A percentile compares a stretch with the other conserved stretches of the same genome.
phyloP scores from a whole-genome alignment of 129 eudicot species.

The Ambrosia trifida region DNA sequence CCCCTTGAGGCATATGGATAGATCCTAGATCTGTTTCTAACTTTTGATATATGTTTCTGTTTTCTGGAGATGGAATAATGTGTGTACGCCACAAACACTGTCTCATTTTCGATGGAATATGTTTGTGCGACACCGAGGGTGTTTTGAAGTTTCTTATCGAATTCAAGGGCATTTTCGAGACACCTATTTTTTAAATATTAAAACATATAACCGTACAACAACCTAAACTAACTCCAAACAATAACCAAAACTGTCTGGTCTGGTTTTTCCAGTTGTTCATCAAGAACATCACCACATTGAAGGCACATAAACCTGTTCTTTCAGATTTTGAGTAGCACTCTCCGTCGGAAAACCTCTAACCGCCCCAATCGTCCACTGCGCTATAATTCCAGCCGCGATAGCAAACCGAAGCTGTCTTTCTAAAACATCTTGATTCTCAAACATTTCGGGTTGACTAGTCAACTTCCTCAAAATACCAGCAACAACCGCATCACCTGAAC shows the following conservation, averaged over 20 bases:
- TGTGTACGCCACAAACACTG: too few species aligned
- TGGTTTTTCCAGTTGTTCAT: neutral
- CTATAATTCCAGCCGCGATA: constrained; percentile 84
- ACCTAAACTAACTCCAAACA: constrained; percentile 7
- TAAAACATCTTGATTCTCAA: constrained; percentile 60
- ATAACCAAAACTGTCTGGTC: neutral
- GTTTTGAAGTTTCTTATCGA: too few species aligned
- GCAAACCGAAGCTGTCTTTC: constrained; percentile 89
- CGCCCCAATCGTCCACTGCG: constrained; percentile 98
- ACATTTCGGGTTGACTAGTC: constrained; percentile 75
- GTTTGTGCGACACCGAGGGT: too few species aligned
- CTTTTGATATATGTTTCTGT: too few species aligned
- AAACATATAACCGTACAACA: neutral
- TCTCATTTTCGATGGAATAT: too few species aligned
- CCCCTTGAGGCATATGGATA: too few species aligned
- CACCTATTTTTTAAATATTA: neutral
- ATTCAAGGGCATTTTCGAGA: too few species aligned
- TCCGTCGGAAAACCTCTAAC: constrained; percentile 93
- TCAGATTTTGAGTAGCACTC: constrained; percentile 88
- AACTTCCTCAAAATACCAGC: constrained; percentile 85
- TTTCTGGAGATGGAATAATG: too few species aligned
- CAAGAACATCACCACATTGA: constrained; percentile 67
- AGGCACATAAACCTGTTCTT: constrained; percentile 95
- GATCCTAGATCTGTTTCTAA: too few species aligned
- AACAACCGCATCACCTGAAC: constrained; percentile 96